Conservation (phyloP, 768 basidiomycete genomes). For the Floccularia luteovirens region DNA sequence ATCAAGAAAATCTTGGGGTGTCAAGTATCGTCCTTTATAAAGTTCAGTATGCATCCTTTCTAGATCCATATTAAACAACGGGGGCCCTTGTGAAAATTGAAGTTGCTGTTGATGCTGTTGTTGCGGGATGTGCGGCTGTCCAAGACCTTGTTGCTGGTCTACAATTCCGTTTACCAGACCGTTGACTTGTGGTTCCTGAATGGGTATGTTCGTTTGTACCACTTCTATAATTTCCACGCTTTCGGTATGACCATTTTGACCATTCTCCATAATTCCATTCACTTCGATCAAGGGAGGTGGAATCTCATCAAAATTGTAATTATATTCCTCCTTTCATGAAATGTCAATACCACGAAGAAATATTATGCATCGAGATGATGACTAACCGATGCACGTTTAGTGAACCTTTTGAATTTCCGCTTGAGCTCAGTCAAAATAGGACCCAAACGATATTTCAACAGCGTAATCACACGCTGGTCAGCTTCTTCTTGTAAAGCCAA, state of each 20-base stretch:
- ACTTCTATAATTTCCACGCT: no score
- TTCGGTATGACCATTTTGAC: neutral
- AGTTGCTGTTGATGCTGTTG: constrained; percentile 16
- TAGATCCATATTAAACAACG: constrained; percentile 81
- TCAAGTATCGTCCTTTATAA: constrained; percentile 80
- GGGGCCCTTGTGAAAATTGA: constrained; percentile 35
- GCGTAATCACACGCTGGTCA: constrained; percentile 69
- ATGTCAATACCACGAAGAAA: constrained; percentile 7
- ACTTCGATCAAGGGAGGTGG: neutral
- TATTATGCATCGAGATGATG: constrained; percentile 1
- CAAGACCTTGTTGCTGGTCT: neutral
- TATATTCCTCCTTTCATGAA: constrained; percentile 68
- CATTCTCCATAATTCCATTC: neutral
- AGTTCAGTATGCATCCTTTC: constrained; percentile 86
- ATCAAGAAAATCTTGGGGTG: constrained; percentile 80
- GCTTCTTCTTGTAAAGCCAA: constrained; percentile 75
- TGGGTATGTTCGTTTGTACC: no score
- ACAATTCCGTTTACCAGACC: neutral
- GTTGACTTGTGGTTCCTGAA: neutral
- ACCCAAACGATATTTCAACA: constrained; percentile 87
- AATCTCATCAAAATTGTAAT: constrained; percentile 30
- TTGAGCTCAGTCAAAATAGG: constrained; percentile 85
- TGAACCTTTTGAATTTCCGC: constrained; percentile 88
- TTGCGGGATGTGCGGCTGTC: constrained; percentile 12
- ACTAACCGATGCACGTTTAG: constrained; percentile 69